Base-by-base conservation (phyloP, 169 alveolate genomes). In the Pseudocohnilembus persalinus region DNA sequence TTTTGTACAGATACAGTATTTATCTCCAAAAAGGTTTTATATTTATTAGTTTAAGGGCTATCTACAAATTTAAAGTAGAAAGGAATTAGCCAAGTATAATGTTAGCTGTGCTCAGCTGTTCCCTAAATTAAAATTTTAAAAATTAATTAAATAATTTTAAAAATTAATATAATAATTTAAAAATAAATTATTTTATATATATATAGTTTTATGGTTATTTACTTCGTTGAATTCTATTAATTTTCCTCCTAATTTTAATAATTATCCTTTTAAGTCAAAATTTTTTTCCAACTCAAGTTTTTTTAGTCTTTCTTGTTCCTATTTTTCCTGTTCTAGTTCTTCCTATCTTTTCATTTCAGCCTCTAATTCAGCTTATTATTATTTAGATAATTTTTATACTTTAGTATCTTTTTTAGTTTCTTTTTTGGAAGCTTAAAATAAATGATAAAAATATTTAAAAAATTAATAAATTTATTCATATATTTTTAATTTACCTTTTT, bases 1-100 rank as follows among this genome's bases (percentile, higher is more conserved):
- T 93, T 92, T 31, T 89, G 73, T 0, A 92, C 90, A 33, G 94
- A 90, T 1, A 77, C 82, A 15, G 97, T 94, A 77, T 91, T 85
- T n/a, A 93, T 88, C 73, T 92, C 91, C 0, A 94, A 35, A 78
- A 76, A 94, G 6, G 83, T 65, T 15, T 64, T 73, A 72, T 86
- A 84, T 35, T 88, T 87, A 0, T 89, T 92, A 20, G 83, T 83
- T 31, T 92, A 92, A 28, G 89, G 88, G 80, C 74, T 80, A 86
- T 86, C 87, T 20, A 76, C 74, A 65, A 74, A 81, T 28, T 86
- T 86, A 63, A 86, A 86, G 82, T 82, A 87, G 72, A 83, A 76
- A 28, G 91, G 91, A 68, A 87, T 77, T 25, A 82, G 76, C 88
- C 88, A 87, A 76, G 81, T 74, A 77, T 81, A 81, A 30, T 87